Percentiles rank a stretch among this genome's conserved stretches.
Conservation (phyloP, 352 stramenopile genomes). For the Aphanomyces cochlioides region DNA sequence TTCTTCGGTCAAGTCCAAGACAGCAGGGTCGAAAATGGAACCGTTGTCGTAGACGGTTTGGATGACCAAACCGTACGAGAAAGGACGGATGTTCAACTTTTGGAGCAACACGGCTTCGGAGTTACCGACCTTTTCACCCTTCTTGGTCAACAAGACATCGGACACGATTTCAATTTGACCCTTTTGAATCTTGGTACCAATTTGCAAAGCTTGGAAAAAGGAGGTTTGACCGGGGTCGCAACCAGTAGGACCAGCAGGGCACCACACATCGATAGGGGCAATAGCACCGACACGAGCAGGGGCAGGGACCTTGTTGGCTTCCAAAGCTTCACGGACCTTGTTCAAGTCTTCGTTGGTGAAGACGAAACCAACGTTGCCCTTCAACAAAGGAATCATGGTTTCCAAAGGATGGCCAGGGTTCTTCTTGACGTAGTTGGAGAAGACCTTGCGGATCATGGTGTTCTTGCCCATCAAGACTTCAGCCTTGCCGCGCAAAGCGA, state of each 20-base stretch:
- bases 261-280: constrained; percentile 94
- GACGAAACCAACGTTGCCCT: constrained; percentile 99
- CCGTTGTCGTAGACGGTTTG: constrained; percentile 98
- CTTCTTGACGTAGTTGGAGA: constrained; percentile 95
- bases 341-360: constrained; percentile 98
- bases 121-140: constrained; percentile 96
- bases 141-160: constrained; percentile 93
- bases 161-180: constrained; percentile 99
- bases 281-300: constrained; percentile 95
- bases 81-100: constrained; percentile 99
- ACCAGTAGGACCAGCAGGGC: constrained; percentile 96
- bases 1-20: constrained; percentile 98
- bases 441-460: constrained; percentile 99
- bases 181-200: constrained; percentile 99
- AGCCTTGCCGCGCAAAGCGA: constrained; percentile 90
- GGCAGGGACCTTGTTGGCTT: constrained; percentile 91
- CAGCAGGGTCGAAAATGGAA: constrained; percentile 97
- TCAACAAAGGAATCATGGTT: constrained; percentile 79
- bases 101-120: constrained; percentile 98
- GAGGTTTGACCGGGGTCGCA: constrained; percentile 99
- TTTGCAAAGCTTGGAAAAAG: constrained; percentile 99
- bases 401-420: constrained; percentile 95
- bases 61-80: constrained; percentile 98
- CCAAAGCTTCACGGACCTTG: constrained; percentile 85
- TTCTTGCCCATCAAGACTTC: constrained; percentile 99